phyloP scores from a whole-genome alignment of 345 rosid species.

The Microcos paniculata region DNA sequence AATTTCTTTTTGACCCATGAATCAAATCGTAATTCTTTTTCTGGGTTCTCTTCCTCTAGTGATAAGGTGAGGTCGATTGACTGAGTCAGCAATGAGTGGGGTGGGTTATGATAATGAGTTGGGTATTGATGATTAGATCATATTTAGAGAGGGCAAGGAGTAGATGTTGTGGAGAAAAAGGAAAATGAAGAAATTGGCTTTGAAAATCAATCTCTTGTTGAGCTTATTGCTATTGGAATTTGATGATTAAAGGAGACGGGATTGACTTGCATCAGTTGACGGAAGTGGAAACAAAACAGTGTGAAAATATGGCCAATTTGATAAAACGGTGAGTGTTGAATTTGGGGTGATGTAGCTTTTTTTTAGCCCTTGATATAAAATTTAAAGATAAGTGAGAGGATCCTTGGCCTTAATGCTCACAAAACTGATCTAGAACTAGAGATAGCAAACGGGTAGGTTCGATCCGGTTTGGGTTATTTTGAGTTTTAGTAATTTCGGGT shows the following conservation, averaged over 20 bases:
- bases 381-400: too few species aligned
- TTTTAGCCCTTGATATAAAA: too few species aligned
- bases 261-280: conserved; percentile 11
- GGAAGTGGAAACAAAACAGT: too few species aligned
- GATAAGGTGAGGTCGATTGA: conserved; percentile 30
- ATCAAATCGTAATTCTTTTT: conserved; percentile 47
- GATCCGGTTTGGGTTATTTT: too few species aligned
- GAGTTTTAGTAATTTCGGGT: too few species aligned
- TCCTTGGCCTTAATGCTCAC: too few species aligned
- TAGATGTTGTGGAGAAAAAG: conserved; percentile 62
- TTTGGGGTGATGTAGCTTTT: too few species aligned
- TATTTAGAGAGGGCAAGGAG: conserved; percentile 85
- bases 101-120: conserved; percentile 43
- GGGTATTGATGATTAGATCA: conserved; percentile 77
- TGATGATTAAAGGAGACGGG: conserved; percentile 21
- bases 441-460: too few species aligned
- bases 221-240: conserved; percentile 28
- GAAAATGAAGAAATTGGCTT: conserved; percentile 15
- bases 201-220: conserved; percentile 22
- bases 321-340: too few species aligned
- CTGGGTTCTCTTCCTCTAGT: conserved; percentile 39
- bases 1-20: conserved; percentile 83
- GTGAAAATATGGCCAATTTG: too few species aligned
- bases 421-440: too few species aligned
- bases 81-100: conserved; percentile 40